Base-by-base conservation (phyloP, 108 stramenopile genomes). In the Cyclotella sp. region DNA sequence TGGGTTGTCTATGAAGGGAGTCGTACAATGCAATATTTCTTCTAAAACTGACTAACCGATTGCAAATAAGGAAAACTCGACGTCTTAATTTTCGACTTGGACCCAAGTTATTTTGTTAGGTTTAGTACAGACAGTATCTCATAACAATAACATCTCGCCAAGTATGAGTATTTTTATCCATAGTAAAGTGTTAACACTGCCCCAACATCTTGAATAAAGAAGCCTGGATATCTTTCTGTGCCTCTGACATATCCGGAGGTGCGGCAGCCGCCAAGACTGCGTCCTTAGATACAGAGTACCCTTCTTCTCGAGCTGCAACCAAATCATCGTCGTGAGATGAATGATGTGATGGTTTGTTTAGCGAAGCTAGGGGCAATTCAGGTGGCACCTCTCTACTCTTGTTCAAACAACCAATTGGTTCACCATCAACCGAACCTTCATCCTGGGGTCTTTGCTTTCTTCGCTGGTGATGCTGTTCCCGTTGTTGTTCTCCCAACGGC, bases 121-220 rank as follows among this genome's bases (percentile, higher is more conserved):
- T 34, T 34, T 34, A 34, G 34, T 34, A 34, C 34, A 34, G 6
- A 34, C 34, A 34, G 4, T 34, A 34, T 34, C 34, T 34, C 6
- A 34, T 6, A 5, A 34, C 6, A 6, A 34, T 6, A 34, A 34
- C 34, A 34, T 34, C 34, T 6, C 34, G 34, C 34, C 2, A 34
- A 6, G 34, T 34, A 34, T 34, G 6, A 34, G 6, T 34, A 6
- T 34, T 34, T 34, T 6, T 6, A 34, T 34, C 34, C 6, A 34
- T 34, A 5, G 34, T 5, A 34, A 34, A 34, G 34, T 34, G 34
- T 34, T 34, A 34, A 34, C 34, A 27, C 54, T 64, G 42, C 14
- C 82, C 78, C 49, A 83, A 49, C 60, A 83, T 75, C 34, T 83
- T 79, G 43, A 83, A 79, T 53, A 83, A 53, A 28, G 64, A 67